Evolutionary conservation across 352 stramenopile species (phyloP).

Genomic region (Plasmopara halstedii): DNA sequence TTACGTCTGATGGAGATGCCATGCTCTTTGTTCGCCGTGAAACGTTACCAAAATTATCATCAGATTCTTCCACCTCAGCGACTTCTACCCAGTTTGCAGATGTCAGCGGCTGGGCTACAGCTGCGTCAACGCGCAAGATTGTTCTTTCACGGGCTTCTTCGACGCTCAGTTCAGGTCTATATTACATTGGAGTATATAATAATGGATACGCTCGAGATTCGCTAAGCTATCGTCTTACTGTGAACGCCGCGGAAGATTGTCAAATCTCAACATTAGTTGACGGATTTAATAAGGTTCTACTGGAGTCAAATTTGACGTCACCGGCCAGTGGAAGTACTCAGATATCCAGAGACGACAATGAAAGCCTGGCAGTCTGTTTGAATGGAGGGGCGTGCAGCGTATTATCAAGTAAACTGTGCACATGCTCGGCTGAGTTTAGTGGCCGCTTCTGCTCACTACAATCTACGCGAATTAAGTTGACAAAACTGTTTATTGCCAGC

Average conservation of each 20-base stretch:
- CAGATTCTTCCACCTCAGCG: constrained; percentile 14
- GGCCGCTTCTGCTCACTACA: constrained; percentile 44
- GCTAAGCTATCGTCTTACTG: constrained; percentile 43
- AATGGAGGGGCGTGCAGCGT: constrained; percentile 44
- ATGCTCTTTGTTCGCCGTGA: constrained; percentile 70
- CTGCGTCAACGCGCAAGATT: constrained; percentile 35
- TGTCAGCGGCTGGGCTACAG: constrained; percentile 36
- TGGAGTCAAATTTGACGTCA: constrained; percentile 5
- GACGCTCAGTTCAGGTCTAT: constrained; percentile 60
- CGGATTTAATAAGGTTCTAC: constrained; percentile 8
- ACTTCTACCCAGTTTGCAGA: constrained; percentile 52
- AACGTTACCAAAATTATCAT: constrained; percentile 33
- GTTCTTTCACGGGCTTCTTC: constrained; percentile 47
- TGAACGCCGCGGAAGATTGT: constrained; percentile 48
- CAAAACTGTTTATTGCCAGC: background rate
- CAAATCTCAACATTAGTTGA: constrained; percentile 8
- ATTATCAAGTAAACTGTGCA: constrained; percentile 41
- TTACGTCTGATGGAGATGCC: constrained; percentile 39
- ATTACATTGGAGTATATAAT: constrained; percentile 74
- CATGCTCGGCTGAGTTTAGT: constrained; percentile 20
- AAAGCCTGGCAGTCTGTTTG: constrained; percentile 29
- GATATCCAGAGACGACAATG: background rate
- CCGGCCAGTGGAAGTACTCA: constrained; percentile 2
- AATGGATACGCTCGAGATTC: constrained; percentile 44
- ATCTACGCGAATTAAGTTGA: constrained; percentile 12